These are phyloP conservation scores for Sarocladium oryzae DNA, from an alignment of 2,329 filamentous ascomycete genomes.

Conservation along the genomic window DNA sequence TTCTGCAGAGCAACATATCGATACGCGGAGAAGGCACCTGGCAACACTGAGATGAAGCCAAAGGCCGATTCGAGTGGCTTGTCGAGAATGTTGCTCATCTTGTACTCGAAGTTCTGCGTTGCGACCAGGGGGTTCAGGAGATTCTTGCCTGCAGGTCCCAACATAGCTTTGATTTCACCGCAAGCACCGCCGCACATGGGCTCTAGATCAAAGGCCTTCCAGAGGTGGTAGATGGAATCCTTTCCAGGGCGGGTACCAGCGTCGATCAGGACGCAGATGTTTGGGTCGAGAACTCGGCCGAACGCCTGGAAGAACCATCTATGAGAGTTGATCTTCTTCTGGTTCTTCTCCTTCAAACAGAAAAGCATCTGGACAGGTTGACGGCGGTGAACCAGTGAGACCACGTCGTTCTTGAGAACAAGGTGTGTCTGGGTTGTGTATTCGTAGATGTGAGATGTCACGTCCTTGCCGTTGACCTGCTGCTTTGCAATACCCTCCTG, in stretches of 20 bases:
- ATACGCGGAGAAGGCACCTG: constrained; percentile 97
- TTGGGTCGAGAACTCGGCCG: constrained; percentile 83
- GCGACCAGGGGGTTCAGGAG: constrained; percentile 90
- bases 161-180: constrained; percentile 98
- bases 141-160: constrained; percentile 73
- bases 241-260: constrained; percentile 91
- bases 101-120: constrained; percentile 98
- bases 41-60: constrained; percentile 93
- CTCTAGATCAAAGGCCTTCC: constrained; percentile 97
- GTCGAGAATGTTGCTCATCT: constrained; percentile 99
- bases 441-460: constrained; percentile 96
- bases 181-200: constrained; percentile 97
- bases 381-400: constrained; percentile 74
- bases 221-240: constrained; percentile 94
- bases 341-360: constrained; percentile 98
- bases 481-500: constrained; percentile 98
- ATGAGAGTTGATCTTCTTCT: constrained; percentile 99
- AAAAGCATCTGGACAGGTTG: constrained; percentile 96
- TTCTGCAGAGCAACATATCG: constrained; percentile 92
- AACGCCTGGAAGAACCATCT: constrained; percentile 99
- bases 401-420: constrained; percentile 83
- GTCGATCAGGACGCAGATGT: constrained; percentile 93
- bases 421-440: constrained; percentile 84
- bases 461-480: constrained; percentile 92
- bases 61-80: constrained; percentile 97